These are phyloP conservation scores for Agrocybe pediades DNA, from an alignment of 768 basidiomycete species.

Conservation along the genomic window DNA sequence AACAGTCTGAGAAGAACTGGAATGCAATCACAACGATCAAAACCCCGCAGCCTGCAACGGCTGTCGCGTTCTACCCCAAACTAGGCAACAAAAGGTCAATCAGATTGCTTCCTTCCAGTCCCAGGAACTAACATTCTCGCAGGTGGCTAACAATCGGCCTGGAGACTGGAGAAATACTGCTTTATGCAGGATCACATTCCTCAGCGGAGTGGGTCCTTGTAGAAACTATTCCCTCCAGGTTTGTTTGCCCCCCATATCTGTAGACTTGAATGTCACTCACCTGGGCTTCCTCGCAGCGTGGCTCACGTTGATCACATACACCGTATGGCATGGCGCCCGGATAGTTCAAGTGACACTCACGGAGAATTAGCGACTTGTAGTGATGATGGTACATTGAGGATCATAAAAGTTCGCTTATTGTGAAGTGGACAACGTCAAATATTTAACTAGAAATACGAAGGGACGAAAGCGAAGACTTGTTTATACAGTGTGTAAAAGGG, in stretches of 20 bases:
- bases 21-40: slow-evolving; percentile 60
- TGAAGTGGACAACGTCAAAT: slow-evolving; percentile 47
- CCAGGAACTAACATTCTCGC: background rate
- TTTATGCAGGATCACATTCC: slow-evolving; percentile 49
- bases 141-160: slow-evolving; percentile 80
- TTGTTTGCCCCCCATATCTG: slow-evolving; percentile 18
- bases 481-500: slow-evolving; percentile 71
- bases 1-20: slow-evolving; percentile 51
- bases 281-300: slow-evolving; percentile 40
- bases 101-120: slow-evolving; percentile 8
- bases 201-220: slow-evolving; percentile 48
- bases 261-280: background rate
- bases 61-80: slow-evolving; percentile 58
- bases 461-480: slow-evolving; percentile 41
- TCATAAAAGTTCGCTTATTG: slow-evolving; percentile 62
- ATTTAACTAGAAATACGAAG: slow-evolving; percentile 40
- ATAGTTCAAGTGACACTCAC: slow-evolving; percentile 23
- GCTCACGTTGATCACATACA: slow-evolving; percentile 83
- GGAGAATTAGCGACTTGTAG: slow-evolving; percentile 81
- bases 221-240: slow-evolving; percentile 54
- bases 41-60: slow-evolving; percentile 77
- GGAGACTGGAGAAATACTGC: slow-evolving; percentile 75
- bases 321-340: slow-evolving; percentile 76
- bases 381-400: slow-evolving; percentile 89
- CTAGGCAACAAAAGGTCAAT: slow-evolving; percentile 41